A percentile compares a stretch with the other conserved stretches of the same genome.
These are phyloP conservation scores for Arthrobotrys musiformis DNA, from an alignment of 2,329 filamentous ascomycete species.

Conservation along the genomic window DNA sequence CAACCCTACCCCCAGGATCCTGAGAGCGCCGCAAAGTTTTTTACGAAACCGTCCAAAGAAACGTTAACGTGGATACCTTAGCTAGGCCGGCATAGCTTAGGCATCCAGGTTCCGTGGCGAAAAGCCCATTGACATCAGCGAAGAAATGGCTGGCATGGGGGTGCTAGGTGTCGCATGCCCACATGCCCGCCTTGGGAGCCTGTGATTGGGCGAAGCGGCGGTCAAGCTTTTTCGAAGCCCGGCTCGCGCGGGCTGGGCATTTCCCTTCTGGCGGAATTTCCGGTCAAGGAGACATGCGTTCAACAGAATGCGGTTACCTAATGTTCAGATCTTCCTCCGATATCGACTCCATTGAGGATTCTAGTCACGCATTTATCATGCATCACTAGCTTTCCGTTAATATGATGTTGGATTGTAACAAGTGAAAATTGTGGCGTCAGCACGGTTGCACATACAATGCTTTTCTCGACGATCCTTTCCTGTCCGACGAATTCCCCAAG, in stretches of 20 bases:
- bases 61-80: not conserved
- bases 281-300: not conserved
- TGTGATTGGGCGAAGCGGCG: not conserved
- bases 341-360: not conserved
- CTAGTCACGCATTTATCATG: not conserved
- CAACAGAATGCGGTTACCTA: not conserved
- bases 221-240: constrained; percentile 18
- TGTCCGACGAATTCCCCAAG: not conserved
- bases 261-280: not conserved
- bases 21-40: not conserved
- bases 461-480: not conserved
- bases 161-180: constrained; percentile 7
- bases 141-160: too few species aligned
- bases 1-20: not conserved
- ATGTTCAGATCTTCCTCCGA: not conserved
- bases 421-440: too few species aligned
- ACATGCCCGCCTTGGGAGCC: not conserved
- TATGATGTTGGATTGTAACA: too few species aligned
- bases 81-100: not conserved
- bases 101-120: not conserved
- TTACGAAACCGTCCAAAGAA: not conserved
- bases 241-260: constrained; percentile 6
- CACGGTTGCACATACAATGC: not conserved
- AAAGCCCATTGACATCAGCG: constrained; percentile 3
- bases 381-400: too few species aligned